Evolutionary conservation across 1,284 basidiomycete species (phyloP).

Genomic region (Tilletia walkeri): DNA sequence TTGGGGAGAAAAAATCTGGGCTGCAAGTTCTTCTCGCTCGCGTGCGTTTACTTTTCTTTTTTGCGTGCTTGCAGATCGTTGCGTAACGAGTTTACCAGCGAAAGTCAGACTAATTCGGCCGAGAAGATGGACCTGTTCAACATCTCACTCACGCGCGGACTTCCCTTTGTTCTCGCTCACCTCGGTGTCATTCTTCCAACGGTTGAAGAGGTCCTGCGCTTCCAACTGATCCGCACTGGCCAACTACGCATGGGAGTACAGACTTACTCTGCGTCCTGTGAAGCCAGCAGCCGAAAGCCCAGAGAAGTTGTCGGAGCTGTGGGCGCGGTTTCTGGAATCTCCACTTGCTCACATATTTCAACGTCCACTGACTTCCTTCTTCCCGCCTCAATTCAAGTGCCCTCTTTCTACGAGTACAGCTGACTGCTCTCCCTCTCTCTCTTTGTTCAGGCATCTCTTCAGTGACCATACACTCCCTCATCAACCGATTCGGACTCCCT

Average conservation of each 20-base stretch:
- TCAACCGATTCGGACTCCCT: not conserved
- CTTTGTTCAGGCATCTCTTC: not conserved
- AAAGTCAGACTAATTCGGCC: not conserved
- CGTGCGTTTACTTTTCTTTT: too few species aligned
- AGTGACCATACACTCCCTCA: too few species aligned
- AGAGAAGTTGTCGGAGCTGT: not conserved
- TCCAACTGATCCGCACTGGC: too few species aligned
- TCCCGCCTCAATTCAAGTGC: too few species aligned
- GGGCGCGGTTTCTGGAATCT: not conserved
- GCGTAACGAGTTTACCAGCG: not conserved
- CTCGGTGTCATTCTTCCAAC: too few species aligned
- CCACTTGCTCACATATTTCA: too few species aligned
- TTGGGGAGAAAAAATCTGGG: not conserved
- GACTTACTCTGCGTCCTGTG: not conserved
- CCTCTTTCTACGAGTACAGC: too few species aligned
- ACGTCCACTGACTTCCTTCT: too few species aligned
- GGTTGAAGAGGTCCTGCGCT: too few species aligned
- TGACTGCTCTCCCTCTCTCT: not conserved
- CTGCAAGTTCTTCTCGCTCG: not conserved
- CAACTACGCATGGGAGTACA: too few species aligned
- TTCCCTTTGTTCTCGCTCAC: conserved; percentile 1
- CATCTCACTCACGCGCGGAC: not conserved
- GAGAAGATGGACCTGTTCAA: not conserved
- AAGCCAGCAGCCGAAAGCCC: not conserved
- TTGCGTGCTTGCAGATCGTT: not conserved